Percentiles rank a stretch among this genome's conserved stretches.
Conservation (phyloP, 2,329 filamentous ascomycete genomes). For the Curvularia sp. region DNA sequence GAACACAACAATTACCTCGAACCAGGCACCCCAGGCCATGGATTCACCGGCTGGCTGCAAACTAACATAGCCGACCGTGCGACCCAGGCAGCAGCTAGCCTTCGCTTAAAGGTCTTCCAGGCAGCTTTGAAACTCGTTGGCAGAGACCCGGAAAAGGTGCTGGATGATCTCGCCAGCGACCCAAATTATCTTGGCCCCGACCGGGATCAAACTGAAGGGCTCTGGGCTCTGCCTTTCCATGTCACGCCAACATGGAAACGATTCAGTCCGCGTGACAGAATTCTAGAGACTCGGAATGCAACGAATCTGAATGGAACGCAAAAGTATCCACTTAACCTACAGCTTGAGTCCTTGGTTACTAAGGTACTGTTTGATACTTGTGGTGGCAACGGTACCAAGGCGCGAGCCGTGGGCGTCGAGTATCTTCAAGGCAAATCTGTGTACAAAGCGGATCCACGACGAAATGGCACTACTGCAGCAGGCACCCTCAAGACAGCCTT, state of each 20-base stretch:
- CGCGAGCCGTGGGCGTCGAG: slow-evolving; percentile 53
- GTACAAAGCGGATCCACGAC: slow-evolving; percentile 53
- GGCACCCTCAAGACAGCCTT: slow-evolving; percentile 19
- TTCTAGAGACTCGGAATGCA: slow-evolving; percentile 18
- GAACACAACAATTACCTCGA: slow-evolving; percentile 30
- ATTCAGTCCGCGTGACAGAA: slow-evolving; percentile 26
- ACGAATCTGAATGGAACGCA: slow-evolving; percentile 16
- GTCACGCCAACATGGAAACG: slow-evolving; percentile 25
- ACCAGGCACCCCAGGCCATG: slow-evolving; percentile 26
- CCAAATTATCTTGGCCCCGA: slow-evolving; percentile 23
- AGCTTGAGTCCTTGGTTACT: slow-evolving; percentile 50
- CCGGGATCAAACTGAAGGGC: slow-evolving; percentile 42
- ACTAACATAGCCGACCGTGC: slow-evolving; percentile 24
- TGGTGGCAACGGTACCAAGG: slow-evolving; percentile 24
- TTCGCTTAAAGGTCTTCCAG: slow-evolving; percentile 21
- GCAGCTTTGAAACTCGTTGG: slow-evolving; percentile 25
- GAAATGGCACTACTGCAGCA: slow-evolving; percentile 20
- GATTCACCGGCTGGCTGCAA: slow-evolving; percentile 30
- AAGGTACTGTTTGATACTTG: slow-evolving; percentile 49
- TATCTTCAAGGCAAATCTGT: slow-evolving; percentile 51
- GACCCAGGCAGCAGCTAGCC: slow-evolving; percentile 8
- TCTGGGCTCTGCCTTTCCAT: slow-evolving; percentile 48
- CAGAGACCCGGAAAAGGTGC: slow-evolving; percentile 21
- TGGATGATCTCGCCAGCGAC: slow-evolving; percentile 27
- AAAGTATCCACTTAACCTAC: slow-evolving; percentile 31